phyloP scores from a whole-genome alignment of 192 early-diverging fungal genomes.

The Backusella circina region DNA sequence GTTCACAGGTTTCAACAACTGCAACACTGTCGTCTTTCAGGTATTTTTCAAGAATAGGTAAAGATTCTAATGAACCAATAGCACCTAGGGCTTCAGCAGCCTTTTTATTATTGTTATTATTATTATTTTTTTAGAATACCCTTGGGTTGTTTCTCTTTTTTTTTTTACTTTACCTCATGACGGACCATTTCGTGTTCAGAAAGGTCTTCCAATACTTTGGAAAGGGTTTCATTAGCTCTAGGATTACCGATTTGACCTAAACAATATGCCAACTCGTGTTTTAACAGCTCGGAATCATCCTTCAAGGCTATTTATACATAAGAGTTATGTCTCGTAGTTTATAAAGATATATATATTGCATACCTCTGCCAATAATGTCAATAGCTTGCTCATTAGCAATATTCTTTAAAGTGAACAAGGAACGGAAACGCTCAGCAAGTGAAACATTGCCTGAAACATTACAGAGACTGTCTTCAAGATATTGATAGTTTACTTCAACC shows the following conservation, averaged over 20 bases:
- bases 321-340: not conserved
- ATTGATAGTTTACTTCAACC: constrained; percentile 43
- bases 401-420: constrained; percentile 89
- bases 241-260: constrained; percentile 92
- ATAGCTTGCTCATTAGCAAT: constrained; percentile 69
- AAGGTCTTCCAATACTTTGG: constrained; percentile 60
- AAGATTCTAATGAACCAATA: constrained; percentile 66
- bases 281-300: constrained; percentile 84
- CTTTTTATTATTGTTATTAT: constrained; percentile 19
- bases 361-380: constrained; percentile 81
- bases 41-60: constrained; percentile 75
- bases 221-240: constrained; percentile 67
- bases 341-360: not conserved
- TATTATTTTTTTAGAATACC: not conserved
- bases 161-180: constrained; percentile 64
- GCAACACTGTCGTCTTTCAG: constrained; percentile 62
- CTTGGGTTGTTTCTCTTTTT: too few species aligned
- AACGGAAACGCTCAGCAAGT: constrained; percentile 87
- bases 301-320: constrained; percentile 48
- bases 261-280: constrained; percentile 96
- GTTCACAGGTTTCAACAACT: constrained; percentile 85
- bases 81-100: constrained; percentile 96
- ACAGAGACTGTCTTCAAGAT: constrained; percentile 61
- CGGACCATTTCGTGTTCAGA: constrained; percentile 91
- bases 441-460: constrained; percentile 57